These are phyloP conservation scores for Acer yangbiense DNA, from an alignment of 345 rosid species.

Conservation along the genomic window DNA sequence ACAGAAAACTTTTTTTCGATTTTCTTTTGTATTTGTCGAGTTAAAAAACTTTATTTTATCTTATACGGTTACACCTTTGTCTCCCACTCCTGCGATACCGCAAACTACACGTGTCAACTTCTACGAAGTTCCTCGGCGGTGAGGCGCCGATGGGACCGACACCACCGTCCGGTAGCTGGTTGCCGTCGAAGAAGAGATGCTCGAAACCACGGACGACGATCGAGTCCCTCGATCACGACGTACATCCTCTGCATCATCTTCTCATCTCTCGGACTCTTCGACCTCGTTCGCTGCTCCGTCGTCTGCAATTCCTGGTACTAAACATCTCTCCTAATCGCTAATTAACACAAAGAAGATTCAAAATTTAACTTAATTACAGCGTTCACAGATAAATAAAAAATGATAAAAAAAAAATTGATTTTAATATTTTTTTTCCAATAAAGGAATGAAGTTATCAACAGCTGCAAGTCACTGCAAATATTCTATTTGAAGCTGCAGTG, in stretches of 20 bases:
- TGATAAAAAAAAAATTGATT: no score
- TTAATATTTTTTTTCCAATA: conserved; percentile 13
- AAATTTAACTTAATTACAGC: not conserved
- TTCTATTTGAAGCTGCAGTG: conserved; percentile 49
- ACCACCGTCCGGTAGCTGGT: conserved; percentile 19
- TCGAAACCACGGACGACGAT: conserved; percentile 35
- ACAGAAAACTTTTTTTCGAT: no score
- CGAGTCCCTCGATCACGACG: conserved; percentile 45
- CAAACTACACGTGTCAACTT: not conserved
- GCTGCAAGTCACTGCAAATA: conserved; percentile 55
- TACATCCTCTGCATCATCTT: conserved; percentile 64
- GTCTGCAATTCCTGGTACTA: conserved; percentile 81
- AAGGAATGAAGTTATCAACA: conserved; percentile 58
- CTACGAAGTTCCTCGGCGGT: no score
- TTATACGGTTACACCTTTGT: no score
- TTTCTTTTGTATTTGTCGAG: no score
- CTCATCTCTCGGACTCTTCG: conserved; percentile 70
- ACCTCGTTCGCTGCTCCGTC: conserved; percentile 71
- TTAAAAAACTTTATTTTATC: no score
- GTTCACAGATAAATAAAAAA: not conserved
- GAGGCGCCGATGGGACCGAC: conserved; percentile 18
- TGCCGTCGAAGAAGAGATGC: conserved; percentile 52
- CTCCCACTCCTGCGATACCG: not conserved
- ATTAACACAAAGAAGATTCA: not conserved
- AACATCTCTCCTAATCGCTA: not conserved